Conservation (phyloP, 208 protist genomes). For the Trypanosoma mega region DNA sequence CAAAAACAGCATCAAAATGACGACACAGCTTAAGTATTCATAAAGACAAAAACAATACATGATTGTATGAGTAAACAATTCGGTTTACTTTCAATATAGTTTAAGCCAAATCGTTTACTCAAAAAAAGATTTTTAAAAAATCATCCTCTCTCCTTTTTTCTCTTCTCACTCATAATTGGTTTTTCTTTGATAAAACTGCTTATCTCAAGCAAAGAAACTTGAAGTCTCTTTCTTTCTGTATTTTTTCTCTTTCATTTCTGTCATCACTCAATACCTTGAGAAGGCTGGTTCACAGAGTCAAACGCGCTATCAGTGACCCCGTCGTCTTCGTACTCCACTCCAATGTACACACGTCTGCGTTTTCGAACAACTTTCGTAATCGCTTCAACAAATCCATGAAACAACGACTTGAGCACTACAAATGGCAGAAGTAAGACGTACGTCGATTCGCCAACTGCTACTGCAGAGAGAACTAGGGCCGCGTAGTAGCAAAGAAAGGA, state of each 20-base stretch:
- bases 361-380: background rate
- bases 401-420: conserved; percentile 7
- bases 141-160: no score
- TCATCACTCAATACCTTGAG: conserved; percentile 7
- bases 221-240: background rate
- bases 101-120: no score
- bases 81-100: no score
- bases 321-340: conserved; percentile 29
- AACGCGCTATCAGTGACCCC: conserved; percentile 4
- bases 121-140: no score
- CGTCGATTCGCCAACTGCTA: conserved; percentile 58
- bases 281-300: conserved; percentile 12
- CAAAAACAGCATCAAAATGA: no score
- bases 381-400: background rate
- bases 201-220: no score
- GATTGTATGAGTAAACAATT: no score
- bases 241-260: background rate
- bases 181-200: no score
- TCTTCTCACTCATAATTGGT: no score
- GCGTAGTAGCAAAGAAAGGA: conserved; percentile 50
- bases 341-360: conserved; percentile 16
- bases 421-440: conserved; percentile 41
- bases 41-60: no score
- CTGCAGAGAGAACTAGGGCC: conserved; percentile 42
- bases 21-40: no score